phyloP scores from a whole-genome alignment of 2,329 filamentous ascomycete genomes.

The Tolypocladium album region DNA sequence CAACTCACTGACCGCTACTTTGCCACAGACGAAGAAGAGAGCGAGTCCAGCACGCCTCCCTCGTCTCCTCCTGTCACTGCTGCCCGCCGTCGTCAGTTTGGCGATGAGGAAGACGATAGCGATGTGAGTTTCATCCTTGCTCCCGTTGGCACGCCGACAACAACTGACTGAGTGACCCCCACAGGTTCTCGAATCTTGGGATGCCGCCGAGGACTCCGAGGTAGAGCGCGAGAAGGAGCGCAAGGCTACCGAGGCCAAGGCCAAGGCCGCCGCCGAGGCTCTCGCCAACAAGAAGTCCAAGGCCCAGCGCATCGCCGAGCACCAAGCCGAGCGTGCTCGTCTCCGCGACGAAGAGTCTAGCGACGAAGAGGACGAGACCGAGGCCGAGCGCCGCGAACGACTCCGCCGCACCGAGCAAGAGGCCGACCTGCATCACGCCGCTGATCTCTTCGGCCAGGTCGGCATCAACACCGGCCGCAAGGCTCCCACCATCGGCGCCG shows the following conservation, averaged over 20 bases:
- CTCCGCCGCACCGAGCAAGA: conserved; percentile 75
- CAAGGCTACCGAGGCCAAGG: conserved; percentile 76
- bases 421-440: conserved; percentile 76
- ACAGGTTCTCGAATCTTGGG: conserved; percentile 91
- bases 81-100: conserved; percentile 54
- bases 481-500: conserved; percentile 50
- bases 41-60: conserved; percentile 22
- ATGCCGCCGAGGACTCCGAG: conserved; percentile 92
- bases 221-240: conserved; percentile 91
- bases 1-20: conserved; percentile 11
- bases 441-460: conserved; percentile 78
- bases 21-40: conserved; percentile 27
- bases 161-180: background rate
- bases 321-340: conserved; percentile 50
- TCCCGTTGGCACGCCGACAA: background rate
- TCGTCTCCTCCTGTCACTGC: conserved; percentile 26
- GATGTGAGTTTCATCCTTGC: conserved; percentile 50
- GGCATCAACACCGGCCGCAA: conserved; percentile 58
- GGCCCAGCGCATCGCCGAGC: conserved; percentile 74
- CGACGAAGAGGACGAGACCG: conserved; percentile 58
- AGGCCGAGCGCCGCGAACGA: conserved; percentile 61
- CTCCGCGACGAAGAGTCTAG: conserved; percentile 42
- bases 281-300: conserved; percentile 88
- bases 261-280: conserved; percentile 79
- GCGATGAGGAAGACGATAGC: conserved; percentile 79